These are phyloP conservation scores for Jaltomata sinuosa DNA, from an alignment of 257 asterid species.

Conservation along the genomic window DNA sequence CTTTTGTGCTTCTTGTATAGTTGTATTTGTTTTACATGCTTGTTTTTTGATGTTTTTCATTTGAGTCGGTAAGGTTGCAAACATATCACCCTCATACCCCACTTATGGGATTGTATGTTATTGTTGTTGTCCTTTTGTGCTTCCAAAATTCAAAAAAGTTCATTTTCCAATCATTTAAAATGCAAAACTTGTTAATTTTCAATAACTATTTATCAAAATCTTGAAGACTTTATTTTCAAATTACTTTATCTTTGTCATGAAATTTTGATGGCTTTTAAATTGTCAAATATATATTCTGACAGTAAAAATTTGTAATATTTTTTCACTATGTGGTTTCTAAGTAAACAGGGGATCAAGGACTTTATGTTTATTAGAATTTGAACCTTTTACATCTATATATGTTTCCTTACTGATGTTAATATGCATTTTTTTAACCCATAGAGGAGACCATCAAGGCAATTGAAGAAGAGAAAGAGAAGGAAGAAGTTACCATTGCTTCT, in stretches of 20 bases:
- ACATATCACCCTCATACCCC: too few species aligned
- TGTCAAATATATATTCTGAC: not conserved
- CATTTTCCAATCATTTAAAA: not conserved
- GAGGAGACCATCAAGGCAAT: constrained; percentile 26
- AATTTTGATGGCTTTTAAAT: too few species aligned
- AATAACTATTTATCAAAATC: not conserved
- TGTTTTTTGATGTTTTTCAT: too few species aligned
- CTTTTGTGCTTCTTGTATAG: not conserved
- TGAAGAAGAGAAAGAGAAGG: constrained; percentile 27
- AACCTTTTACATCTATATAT: not conserved
- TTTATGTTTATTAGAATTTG: not conserved
- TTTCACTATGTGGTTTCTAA: not conserved
- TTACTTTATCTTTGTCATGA: not conserved
- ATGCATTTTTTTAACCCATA: not conserved
- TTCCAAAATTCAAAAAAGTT: not conserved
- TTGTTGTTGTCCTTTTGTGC: not conserved
- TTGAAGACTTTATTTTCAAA: not conserved
- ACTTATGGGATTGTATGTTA: too few species aligned
- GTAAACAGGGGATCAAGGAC: not conserved
- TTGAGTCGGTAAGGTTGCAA: too few species aligned
- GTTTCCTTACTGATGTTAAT: not conserved
- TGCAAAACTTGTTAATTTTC: not conserved
- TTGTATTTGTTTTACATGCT: not conserved
- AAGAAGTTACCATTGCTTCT: constrained; percentile 4
- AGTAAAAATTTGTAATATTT: not conserved